Evolutionary conservation across 2,329 filamentous ascomycete genomes (phyloP).

Genomic region (Cytospora piceae): DNA sequence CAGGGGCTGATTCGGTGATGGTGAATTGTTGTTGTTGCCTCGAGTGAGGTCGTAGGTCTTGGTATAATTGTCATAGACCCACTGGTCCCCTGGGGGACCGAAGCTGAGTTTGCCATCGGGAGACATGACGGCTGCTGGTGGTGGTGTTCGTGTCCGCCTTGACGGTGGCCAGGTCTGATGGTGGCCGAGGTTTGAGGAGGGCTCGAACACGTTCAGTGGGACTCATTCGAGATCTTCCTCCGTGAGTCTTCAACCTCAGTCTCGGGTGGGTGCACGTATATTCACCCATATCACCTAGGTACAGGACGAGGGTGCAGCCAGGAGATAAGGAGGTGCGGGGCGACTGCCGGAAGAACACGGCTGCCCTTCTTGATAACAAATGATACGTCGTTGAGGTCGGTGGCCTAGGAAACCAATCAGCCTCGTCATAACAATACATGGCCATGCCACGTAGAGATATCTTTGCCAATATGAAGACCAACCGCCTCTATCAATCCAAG

Average conservation of each 20-base stretch:
- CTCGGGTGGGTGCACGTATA: not conserved
- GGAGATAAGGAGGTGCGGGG: not conserved
- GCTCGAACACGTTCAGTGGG: slow-evolving; percentile 11
- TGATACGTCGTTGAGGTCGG: not conserved
- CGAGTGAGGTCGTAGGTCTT: slow-evolving; percentile 40
- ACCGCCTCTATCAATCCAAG: slow-evolving; percentile 18
- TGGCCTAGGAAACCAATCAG: not conserved
- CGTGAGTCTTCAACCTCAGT: not conserved
- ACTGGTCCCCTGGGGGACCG: slow-evolving; percentile 39
- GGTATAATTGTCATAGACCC: slow-evolving; percentile 37
- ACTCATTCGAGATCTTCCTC: not conserved
- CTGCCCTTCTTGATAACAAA: not conserved
- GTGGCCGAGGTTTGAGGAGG: not conserved
- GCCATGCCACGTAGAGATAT: slow-evolving; percentile 4
- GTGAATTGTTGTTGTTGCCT: slow-evolving; percentile 11
- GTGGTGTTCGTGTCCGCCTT: not conserved
- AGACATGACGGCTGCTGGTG: slow-evolving; percentile 8
- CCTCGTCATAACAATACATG: slow-evolving; percentile 8
- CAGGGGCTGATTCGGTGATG: slow-evolving; percentile 16
- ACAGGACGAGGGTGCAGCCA: not conserved
- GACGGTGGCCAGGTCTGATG: not conserved
- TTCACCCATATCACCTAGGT: not conserved
- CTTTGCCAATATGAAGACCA: not conserved
- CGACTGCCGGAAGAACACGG: not conserved
- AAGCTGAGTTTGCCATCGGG: slow-evolving; percentile 32